Evolutionary conservation across 345 rosid genomes (phyloP).

Genomic region (Excoecaria cochinchinensis): DNA sequence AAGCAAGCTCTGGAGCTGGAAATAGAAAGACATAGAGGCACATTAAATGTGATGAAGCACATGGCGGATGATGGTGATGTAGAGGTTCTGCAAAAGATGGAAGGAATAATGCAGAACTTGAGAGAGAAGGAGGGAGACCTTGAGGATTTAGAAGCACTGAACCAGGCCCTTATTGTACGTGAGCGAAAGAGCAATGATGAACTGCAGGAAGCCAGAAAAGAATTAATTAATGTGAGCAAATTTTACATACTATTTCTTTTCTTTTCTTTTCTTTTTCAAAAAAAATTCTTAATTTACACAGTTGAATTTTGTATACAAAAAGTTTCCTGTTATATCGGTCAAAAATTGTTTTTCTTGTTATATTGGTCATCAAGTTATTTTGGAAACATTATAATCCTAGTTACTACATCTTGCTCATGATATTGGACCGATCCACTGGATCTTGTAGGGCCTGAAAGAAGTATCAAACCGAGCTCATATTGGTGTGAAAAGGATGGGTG

Average conservation of each 20-base stretch:
- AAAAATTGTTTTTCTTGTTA: not conserved
- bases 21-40: constrained; percentile 65
- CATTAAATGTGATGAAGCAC: constrained; percentile 65
- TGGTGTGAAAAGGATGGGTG: constrained; percentile 95
- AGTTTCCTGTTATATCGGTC: no score
- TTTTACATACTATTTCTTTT: not conserved
- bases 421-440: constrained; percentile 17
- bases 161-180: constrained; percentile 74
- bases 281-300: not conserved
- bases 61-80: constrained; percentile 65
- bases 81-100: constrained; percentile 65
- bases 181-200: constrained; percentile 88
- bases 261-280: no score
- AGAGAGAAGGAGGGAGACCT: constrained; percentile 86
- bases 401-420: constrained; percentile 9
- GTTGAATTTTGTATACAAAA: not conserved
- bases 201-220: constrained; percentile 91
- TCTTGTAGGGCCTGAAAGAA: constrained; percentile 61
- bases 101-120: constrained; percentile 53
- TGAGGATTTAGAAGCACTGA: constrained; percentile 60
- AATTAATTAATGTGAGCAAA: constrained; percentile 64
- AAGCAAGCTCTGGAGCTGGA: constrained; percentile 85
- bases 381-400: not conserved
- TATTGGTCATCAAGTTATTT: constrained; percentile 7
- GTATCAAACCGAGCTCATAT: constrained; percentile 42